Evolutionary conservation across 2,329 filamentous ascomycete species (phyloP), one percentile per base, ranked within the genome.

Genomic region (Paramyrothecium roridum): DNA sequence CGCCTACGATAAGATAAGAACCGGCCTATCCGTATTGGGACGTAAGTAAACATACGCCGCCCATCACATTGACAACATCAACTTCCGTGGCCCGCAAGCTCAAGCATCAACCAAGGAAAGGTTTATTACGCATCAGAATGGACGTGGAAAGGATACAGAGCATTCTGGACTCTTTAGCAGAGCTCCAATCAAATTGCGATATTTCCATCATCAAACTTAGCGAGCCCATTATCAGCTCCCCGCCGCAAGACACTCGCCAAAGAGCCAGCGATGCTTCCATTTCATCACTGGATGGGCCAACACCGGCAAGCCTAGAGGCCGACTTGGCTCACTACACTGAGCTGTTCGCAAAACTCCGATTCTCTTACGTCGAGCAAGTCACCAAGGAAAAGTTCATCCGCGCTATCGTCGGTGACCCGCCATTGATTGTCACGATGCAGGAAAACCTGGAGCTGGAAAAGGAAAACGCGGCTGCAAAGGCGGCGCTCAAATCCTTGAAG

Each of bases 381-480:
- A 98, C 93, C 48, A 99, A 98, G 75, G 95, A 99, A 72, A 96
- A 96, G 67, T 98, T 97, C 72, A 87, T 99, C 54, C 90, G 92
- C 62, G 88, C 90, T 60, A 96, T 98, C 63, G 91, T 96, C 17
- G 91, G 91, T 59, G 90, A 96, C 59, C 91, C 93, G 50, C 95
- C 93, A 0, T 80, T 93, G 17, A 88, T 98, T 48, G 90, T 96
- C 56, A 88, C 88, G 45, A 84, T 87, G 47, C 83, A 87, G 63
- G 93, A 98, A 67, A 98, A 97, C 68, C 76, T 88, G 50, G 86
- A 87, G 55, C 75, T 96, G 22, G 91, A 95, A 68, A 78, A 73
- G 62, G 78, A 82, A 55, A 87, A 91, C 57, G 76, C 91, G 17
- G 80, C 79, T 3, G 82, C 84, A 55, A 98, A 98, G 70, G 84